Evolutionary conservation across 208 protist genomes (phyloP).

Genomic region (Vickermania ingenoplastis): DNA sequence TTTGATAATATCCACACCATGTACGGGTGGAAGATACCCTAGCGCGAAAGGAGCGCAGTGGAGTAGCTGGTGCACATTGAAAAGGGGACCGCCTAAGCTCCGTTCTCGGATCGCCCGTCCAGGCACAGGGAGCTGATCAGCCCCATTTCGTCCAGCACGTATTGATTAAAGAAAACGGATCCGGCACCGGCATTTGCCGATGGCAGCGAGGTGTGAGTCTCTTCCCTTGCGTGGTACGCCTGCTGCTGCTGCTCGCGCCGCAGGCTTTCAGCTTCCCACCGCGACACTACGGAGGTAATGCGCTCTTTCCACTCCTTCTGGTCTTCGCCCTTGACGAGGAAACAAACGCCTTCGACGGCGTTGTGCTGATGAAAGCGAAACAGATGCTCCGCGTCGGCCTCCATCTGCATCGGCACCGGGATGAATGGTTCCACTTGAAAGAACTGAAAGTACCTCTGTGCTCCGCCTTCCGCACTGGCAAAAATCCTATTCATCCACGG

Average conservation of each 20-base stretch:
- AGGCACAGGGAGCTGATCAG: conserved; percentile 42
- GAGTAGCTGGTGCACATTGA: too few species aligned
- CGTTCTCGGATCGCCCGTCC: conserved; percentile 48
- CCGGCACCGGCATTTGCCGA: not conserved
- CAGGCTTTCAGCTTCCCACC: not conserved
- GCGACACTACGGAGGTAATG: conserved; percentile 15
- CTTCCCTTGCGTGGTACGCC: not conserved
- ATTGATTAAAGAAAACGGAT: conserved; percentile 69
- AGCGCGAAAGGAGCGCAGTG: too few species aligned
- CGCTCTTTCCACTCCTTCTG: conserved; percentile 45
- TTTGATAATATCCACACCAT: too few species aligned
- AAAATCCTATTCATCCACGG: not conserved
- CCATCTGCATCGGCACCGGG: conserved; percentile 81
- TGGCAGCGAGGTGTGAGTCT: not conserved
- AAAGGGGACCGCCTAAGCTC: too few species aligned
- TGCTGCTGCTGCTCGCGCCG: conserved; percentile 2
- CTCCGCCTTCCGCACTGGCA: not conserved
- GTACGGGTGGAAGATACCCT: too few species aligned
- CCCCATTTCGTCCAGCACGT: conserved; percentile 75
- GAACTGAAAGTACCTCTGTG: conserved; percentile 25
- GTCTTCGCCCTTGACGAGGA: conserved; percentile 68
- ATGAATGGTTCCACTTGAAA: conserved; percentile 84
- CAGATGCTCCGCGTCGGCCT: conserved; percentile 77
- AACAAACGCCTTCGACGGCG: conserved; percentile 74
- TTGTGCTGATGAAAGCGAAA: conserved; percentile 65